Evolutionary conservation across 2,329 filamentous ascomycete genomes (phyloP).

Genomic region (Macrophomina phaseolina): DNA sequence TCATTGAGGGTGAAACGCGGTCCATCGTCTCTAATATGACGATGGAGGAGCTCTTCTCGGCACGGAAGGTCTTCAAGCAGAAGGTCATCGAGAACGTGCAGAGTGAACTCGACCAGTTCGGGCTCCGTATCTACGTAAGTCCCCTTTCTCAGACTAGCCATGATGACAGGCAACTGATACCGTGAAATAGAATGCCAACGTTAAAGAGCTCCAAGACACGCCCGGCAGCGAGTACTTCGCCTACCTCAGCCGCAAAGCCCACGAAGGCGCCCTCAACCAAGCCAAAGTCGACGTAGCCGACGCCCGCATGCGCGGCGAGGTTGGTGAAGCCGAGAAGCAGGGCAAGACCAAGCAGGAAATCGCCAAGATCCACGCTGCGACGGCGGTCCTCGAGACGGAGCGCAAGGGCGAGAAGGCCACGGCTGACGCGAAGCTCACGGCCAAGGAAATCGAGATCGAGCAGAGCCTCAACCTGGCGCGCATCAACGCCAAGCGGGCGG

Average conservation of each 20-base stretch:
- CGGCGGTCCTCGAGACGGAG: slow-evolving; percentile 82
- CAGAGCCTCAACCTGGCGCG: slow-evolving; percentile 77
- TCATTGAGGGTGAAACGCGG: slow-evolving; percentile 87
- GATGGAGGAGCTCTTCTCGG: slow-evolving; percentile 89
- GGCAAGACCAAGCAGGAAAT: slow-evolving; percentile 85
- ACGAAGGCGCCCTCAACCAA: slow-evolving; percentile 84
- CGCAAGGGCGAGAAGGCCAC: slow-evolving; percentile 80
- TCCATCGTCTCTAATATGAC: slow-evolving; percentile 86
- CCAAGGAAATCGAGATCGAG: slow-evolving; percentile 72
- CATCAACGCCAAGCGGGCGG: slow-evolving; percentile 73
- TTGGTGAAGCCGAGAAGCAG: slow-evolving; percentile 77
- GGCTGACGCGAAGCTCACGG: slow-evolving; percentile 77
- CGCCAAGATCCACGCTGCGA: slow-evolving; percentile 85
- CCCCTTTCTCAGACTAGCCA: background rate
- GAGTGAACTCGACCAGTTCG: slow-evolving; percentile 79
- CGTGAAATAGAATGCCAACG: slow-evolving; percentile 68
- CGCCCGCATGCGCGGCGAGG: slow-evolving; percentile 68
- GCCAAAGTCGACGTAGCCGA: slow-evolving; percentile 68
- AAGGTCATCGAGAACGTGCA: slow-evolving; percentile 71
- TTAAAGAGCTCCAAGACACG: slow-evolving; percentile 86
- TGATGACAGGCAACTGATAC: slow-evolving; percentile 47
- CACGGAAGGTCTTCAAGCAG: slow-evolving; percentile 77
- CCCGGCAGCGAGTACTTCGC: slow-evolving; percentile 83
- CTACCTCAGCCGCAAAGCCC: slow-evolving; percentile 80
- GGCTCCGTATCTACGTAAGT: slow-evolving; percentile 57